Percentiles rank a stretch among this genome's conserved stretches.
These are phyloP conservation scores for Fraxinus cuspidata DNA, from an alignment of 257 asterid genomes.

Conservation along the genomic window DNA sequence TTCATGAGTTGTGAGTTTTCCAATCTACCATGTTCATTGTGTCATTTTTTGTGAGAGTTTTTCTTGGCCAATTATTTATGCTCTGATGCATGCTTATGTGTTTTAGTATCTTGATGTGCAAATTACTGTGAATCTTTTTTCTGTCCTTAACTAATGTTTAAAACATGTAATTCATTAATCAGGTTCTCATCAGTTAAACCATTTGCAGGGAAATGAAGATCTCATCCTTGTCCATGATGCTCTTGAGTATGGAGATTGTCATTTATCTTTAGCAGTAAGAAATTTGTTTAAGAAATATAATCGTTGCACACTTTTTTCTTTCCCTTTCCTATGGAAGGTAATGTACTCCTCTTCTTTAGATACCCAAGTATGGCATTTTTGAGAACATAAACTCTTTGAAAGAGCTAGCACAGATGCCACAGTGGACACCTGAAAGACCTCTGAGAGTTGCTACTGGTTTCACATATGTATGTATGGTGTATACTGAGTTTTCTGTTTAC, in stretches of 20 bases:
- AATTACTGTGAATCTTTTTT: not conserved
- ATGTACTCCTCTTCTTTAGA: conserved; percentile 44
- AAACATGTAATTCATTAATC: not conserved
- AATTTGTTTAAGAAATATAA: conserved; percentile 5
- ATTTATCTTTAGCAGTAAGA: conserved; percentile 87
- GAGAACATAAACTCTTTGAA: conserved; percentile 84
- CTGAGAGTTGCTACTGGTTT: conserved; percentile 97
- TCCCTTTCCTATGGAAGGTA: conserved; percentile 18
- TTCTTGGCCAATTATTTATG: not conserved
- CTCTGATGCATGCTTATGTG: not conserved
- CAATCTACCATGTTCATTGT: not conserved
- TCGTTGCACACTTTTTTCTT: not conserved
- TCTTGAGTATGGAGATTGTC: conserved; percentile 94
- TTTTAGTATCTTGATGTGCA: not conserved
- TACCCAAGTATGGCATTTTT: conserved; percentile 94
- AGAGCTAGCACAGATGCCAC: conserved; percentile 91
- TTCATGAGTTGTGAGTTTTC: not conserved
- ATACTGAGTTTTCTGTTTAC: conserved; percentile 2
- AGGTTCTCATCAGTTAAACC: conserved; percentile 19
- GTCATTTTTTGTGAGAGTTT: not conserved
- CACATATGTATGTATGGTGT: conserved; percentile 73
- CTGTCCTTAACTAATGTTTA: not conserved
- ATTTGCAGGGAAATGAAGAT: conserved; percentile 80
- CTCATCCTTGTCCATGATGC: conserved; percentile 87
- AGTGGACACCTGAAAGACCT: conserved; percentile 95